Base-by-base conservation (phyloP, 2,329 filamentous ascomycete species). In the Aspergillus sp. region DNA sequence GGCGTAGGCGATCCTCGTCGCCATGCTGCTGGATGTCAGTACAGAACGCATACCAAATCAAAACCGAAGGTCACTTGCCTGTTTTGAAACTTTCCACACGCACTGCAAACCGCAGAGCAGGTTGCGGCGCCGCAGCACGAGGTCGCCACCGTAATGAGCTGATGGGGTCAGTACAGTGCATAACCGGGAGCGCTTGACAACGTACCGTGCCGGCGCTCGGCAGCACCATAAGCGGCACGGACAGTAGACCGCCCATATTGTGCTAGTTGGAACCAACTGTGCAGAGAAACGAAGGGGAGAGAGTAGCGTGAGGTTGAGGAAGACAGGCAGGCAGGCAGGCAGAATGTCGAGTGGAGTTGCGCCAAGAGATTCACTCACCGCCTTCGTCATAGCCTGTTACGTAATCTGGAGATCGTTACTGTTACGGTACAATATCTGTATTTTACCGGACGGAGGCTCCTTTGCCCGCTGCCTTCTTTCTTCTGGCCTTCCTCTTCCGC, bases 101-200 rank as follows among this genome's bases (percentile, higher is more conserved):
- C 84, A 58, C 83, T 91, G 67, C 88, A 96, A 30, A 96, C 81
- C 58, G 91, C 89, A 48, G 86, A 93, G 65, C 89, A 96, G 32
- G 91, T 95, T 28, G 91, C 88, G 16, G 91, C 91, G 55, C 91
- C 91, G 59, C 91, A 98, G 66, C 91, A 98, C 52, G 86, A 95
- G 42, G 82, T 86, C 41, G 70, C 82, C 48, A 86, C 79, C 26
- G 82, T 86, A 45, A 85, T 57, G 42, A 93, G 51, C 84, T 88
- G 52, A 30, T 28, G 27, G 29, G 29, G 47, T 39, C 29, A 45
- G 39, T 30, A 36, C 48, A 39, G 37, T 26, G n/a, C 15, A 29
- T 13, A 33, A 22, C 30, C 32, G 32, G 33, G 39, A 36, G 28
- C 4, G 14, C 27, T 16, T 27, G 19, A 10, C 26, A 30, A 72